Evolutionary conservation across 192 early-diverging fungal genomes (phyloP).

Genomic region (Diversispora epigaea): DNA sequence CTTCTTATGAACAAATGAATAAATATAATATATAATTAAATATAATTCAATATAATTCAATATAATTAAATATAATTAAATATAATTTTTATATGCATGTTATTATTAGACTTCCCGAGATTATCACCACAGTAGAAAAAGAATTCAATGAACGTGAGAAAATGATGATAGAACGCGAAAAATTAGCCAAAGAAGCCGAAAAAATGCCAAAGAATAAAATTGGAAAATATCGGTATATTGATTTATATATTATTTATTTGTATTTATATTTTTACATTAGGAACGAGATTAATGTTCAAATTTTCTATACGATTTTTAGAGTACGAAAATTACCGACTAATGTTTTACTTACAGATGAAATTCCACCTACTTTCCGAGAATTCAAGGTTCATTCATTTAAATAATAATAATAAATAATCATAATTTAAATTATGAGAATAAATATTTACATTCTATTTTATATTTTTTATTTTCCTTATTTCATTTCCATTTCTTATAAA

Average conservation of each 20-base stretch:
- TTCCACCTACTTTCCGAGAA: neutral
- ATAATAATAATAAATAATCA: neutral
- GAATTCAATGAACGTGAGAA: conserved; percentile 40
- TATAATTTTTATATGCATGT: conserved; percentile 6
- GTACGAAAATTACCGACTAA: conserved; percentile 40
- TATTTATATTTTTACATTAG: neutral
- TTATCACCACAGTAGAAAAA: conserved; percentile 48
- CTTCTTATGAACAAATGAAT: neutral
- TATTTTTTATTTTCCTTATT: conserved; percentile 41
- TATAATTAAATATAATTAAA: conserved; percentile 13
- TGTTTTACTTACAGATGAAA: conserved; percentile 38
- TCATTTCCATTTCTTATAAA: too few species aligned
- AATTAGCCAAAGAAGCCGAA: conserved; percentile 39
- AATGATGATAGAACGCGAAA: conserved; percentile 34
- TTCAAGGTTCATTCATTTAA: conserved; percentile 32
- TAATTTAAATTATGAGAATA: neutral
- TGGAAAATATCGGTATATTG: conserved; percentile 42
- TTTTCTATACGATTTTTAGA: neutral
- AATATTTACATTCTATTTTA: neutral
- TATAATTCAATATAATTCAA: neutral
- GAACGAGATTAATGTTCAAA: neutral
- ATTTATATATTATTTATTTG: conserved; percentile 32
- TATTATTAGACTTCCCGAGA: conserved; percentile 47
- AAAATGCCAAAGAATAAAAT: conserved; percentile 42
- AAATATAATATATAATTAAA: neutral